Base-by-base conservation (phyloP, 306 rosid genomes). In the Castanospermum australe region DNA sequence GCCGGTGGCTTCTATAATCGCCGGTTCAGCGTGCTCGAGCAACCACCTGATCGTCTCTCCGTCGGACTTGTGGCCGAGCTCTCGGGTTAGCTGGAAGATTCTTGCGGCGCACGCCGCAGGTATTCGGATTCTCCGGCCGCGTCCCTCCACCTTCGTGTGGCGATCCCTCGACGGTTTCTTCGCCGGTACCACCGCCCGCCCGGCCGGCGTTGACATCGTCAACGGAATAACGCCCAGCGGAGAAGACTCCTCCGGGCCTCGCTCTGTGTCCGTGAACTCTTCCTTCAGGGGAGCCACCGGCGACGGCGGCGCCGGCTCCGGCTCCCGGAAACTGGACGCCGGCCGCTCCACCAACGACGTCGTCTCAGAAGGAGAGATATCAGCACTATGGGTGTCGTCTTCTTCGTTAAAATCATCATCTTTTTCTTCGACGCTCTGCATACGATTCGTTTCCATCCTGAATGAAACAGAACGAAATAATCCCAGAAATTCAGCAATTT, bases 41-140 rank as follows among this genome's bases (percentile, higher is more conserved):
- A 93, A 63, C 98, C 98, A 93, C 82, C 93, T 74, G 55, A 93
- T 92, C 57, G 98, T 93, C 73, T 93, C 97, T 12, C 98, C 98
- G 69, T 93, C 98, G n/a, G 97, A 88, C 67, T 88, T 93, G 82
- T 83, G 97, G 2, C 94, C 97, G 0, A 93, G 85, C 52, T 91
- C 98, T 15, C 92, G 68, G 0, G 98, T 93, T 79, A 93, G 83
- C 76, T 93, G 98, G 79, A 91, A 93, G 42, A 93, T 89, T 54
- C 98, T 81, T 15, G 97, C 97, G 12, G 97, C 98, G 51, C 97
- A 90, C 0, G 90, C 38, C 21, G 97, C 95, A 64, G 98, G 98
- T 90, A 93, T 88, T 55, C 98, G 90, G 48, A 93, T 72, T 83
- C 98, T 87, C 69, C 98, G 89, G 33, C 98, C 98, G 1, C 98